Conservation (phyloP, 352 stramenopile genomes). For the Phytopythium vexans region DNA sequence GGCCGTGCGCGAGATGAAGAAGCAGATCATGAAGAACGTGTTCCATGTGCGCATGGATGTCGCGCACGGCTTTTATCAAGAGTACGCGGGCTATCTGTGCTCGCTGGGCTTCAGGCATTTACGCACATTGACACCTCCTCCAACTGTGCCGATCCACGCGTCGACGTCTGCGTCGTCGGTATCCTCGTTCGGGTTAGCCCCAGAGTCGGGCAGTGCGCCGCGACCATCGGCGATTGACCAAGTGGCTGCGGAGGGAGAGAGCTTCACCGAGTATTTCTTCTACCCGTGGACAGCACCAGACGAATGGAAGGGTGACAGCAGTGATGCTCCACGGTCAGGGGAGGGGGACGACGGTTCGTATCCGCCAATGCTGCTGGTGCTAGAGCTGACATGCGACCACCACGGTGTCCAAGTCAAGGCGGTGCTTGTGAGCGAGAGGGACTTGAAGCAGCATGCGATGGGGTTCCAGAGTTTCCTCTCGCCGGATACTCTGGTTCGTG, state of each 20-base stretch:
- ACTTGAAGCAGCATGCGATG: conserved; percentile 62
- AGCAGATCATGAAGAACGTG: conserved; percentile 71
- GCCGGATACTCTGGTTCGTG: not conserved
- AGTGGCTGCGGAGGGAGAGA: conserved; percentile 32
- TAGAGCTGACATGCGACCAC: conserved; percentile 77
- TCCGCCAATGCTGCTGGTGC: conserved; percentile 36
- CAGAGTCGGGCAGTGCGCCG: conserved; percentile 6
- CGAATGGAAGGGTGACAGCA: conserved; percentile 5
- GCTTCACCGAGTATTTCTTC: conserved; percentile 73
- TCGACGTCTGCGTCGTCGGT: conserved; percentile 3
- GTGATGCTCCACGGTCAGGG: conserved; percentile 4
- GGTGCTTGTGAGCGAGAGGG: conserved; percentile 57
- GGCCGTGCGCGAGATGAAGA: conserved; percentile 59
- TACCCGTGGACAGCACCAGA: conserved; percentile 37
- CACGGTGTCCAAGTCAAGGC: conserved; percentile 57
- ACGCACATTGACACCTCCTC: conserved; percentile 20
- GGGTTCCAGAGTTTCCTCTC: conserved; percentile 46
- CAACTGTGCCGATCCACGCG: conserved; percentile 5
- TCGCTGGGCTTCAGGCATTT: conserved; percentile 67
- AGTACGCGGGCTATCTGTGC: conserved; percentile 60
- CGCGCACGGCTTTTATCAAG: conserved; percentile 63
- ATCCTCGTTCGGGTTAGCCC: conserved; percentile 7
- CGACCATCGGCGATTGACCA: conserved; percentile 23
- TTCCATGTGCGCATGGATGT: conserved; percentile 68
- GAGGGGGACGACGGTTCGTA: conserved; percentile 4